Evolutionary conservation across 2,329 filamentous ascomycete species (phyloP).

Genomic region (Tolypocladium album): DNA sequence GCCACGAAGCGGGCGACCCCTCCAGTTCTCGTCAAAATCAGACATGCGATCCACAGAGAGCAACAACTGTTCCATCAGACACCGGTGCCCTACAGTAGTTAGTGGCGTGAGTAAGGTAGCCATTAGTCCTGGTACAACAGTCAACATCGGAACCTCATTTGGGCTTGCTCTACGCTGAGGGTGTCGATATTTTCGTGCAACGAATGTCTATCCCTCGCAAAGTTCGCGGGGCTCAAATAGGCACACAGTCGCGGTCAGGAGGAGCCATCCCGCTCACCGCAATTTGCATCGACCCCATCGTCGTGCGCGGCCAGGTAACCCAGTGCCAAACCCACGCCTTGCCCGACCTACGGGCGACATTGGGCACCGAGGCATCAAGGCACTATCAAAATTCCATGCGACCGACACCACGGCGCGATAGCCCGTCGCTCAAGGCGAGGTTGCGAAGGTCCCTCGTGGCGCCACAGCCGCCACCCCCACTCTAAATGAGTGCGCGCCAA

Average conservation of each 20-base stretch:
- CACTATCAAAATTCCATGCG: neutral
- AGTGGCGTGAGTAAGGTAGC: too few species aligned
- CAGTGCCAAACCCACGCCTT: neutral
- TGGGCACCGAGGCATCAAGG: neutral
- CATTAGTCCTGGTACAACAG: too few species aligned
- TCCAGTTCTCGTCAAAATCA: neutral
- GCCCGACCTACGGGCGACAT: neutral
- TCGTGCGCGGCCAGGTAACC: neutral
- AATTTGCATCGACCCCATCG: neutral
- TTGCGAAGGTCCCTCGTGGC: neutral
- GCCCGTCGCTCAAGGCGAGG: neutral
- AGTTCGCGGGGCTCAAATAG: neutral
- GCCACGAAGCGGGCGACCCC: neutral
- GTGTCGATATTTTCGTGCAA: too few species aligned
- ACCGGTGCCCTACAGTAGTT: too few species aligned
- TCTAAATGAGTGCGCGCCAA: too few species aligned
- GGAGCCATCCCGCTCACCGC: neutral
- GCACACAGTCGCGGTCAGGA: neutral
- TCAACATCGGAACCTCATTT: too few species aligned
- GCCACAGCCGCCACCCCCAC: constrained; percentile 1
- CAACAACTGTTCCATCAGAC: neutral
- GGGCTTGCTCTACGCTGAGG: too few species aligned
- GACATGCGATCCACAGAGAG: neutral
- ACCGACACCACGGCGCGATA: neutral
- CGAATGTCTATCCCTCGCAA: too few species aligned